These are phyloP conservation scores for Naganishia albida DNA, from an alignment of 1,284 basidiomycete species.

Conservation along the genomic window DNA sequence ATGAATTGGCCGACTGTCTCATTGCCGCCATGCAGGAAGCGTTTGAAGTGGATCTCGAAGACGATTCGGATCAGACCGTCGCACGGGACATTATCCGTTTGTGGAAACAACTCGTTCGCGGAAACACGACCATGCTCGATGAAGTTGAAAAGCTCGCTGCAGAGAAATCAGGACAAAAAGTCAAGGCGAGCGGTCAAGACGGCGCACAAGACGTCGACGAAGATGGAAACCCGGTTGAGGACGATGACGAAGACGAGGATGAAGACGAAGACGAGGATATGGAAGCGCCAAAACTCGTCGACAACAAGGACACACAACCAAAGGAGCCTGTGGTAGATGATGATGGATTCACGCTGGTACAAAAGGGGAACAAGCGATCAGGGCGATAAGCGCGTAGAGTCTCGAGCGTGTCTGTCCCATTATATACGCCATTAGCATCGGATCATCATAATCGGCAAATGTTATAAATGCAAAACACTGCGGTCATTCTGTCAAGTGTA, in stretches of 20 bases:
- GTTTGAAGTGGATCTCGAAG: constrained; percentile 77
- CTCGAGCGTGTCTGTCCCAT: neutral
- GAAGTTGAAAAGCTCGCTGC: constrained; percentile 67
- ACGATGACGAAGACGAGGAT: constrained; percentile 59
- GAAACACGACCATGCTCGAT: constrained; percentile 57
- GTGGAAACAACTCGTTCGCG: constrained; percentile 61
- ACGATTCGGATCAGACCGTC: constrained; percentile 71
- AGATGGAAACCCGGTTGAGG: constrained; percentile 43
- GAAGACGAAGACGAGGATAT: constrained; percentile 57
- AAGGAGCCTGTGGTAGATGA: constrained; percentile 75
- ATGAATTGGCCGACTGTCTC: constrained; percentile 74
- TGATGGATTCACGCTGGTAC: constrained; percentile 81
- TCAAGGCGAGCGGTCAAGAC: constrained; percentile 46
- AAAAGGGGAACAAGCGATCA: constrained; percentile 61
- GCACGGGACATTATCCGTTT: constrained; percentile 68
- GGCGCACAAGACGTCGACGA: constrained; percentile 56
- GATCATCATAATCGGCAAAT: neutral
- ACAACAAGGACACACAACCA: constrained; percentile 48
- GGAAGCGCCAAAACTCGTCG: constrained; percentile 62
- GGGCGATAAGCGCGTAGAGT: constrained; percentile 29
- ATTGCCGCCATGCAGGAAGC: constrained; percentile 75
- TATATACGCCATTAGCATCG: neutral
- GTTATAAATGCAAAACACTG: neutral
- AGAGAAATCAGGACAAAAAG: constrained; percentile 62
- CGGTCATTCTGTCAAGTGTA: neutral